Evolutionary conservation across 73 alveolate species (phyloP).

Genomic region (Tetrahymena malaccensis): DNA sequence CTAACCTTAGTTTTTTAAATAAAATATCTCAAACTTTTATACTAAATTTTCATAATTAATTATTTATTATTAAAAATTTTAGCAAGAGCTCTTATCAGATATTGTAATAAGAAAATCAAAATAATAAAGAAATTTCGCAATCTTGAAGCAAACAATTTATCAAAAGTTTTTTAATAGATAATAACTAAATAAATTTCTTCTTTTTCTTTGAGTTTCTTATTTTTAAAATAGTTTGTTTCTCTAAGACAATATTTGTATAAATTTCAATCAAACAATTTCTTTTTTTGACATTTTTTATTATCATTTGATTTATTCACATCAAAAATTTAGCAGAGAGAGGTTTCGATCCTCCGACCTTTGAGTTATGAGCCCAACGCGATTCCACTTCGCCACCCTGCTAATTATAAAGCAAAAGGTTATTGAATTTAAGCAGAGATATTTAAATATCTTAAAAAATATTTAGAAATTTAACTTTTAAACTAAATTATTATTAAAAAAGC

Average conservation of each 20-base stretch:
- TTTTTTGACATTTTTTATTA: neutral
- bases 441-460: too few relatives aligned
- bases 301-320: neutral
- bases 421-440: neutral
- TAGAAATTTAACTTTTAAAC: too few relatives aligned
- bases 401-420: neutral
- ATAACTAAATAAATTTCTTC: neutral
- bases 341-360: constrained; percentile 99
- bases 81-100: neutral
- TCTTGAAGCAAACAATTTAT: neutral
- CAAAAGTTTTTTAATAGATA: neutral
- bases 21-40: neutral
- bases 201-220: neutral
- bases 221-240: too few relatives aligned
- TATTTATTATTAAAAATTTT: neutral
- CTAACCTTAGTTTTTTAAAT: neutral
- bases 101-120: neutral
- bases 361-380: constrained; percentile 99
- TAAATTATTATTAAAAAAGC: too few relatives aligned
- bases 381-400: constrained; percentile 98
- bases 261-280: neutral
- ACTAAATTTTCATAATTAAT: neutral
- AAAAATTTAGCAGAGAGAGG: constrained; percentile 78
- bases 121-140: neutral
- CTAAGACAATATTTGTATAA: too few relatives aligned